Base-by-base conservation (phyloP, 208 protist genomes). In the Crithidia brevicula region DNA sequence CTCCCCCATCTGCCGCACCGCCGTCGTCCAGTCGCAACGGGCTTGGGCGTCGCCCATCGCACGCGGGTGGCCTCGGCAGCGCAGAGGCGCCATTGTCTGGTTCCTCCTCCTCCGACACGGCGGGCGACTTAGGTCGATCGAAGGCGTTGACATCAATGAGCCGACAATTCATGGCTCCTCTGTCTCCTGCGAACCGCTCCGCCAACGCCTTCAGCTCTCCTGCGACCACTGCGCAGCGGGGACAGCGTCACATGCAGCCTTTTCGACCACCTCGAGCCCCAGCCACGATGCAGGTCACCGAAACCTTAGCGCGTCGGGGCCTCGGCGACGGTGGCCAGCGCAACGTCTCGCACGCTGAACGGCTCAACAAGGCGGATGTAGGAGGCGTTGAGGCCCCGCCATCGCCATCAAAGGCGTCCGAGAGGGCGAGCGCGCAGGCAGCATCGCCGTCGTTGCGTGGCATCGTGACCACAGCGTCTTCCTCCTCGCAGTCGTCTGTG, bases 401-500 rank as follows among this genome's bases (percentile, higher is more conserved):
- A 15, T 52, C 59, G 11, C 59, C 59, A 0, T 13, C 45, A 2
- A 52, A 45, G 31, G 13, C 23, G 43, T 52, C 28, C 0, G 7
- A 16, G 28, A 16, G n/a, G n/a, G n/a, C n/a, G n/a, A n/a, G n/a
- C n/a, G n/a, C n/a, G n/a, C n/a, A n/a, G n/a, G n/a, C n/a, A n/a
- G n/a, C 36, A 40, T 52, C 57, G 4, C 25, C 59, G 9, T 10
- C 31, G 4, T 22, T 54, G 31, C 43, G 45, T 3, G 31, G 59
- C 22, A 18, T 54, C 6, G 33, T 20, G 3, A n/a, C 59, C 6
- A 20, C 59, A 11, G 30, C n/a, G 27, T 65, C 59, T 10, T 28
- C 45, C 11, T 40, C 33, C 3, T 65, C 45, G 18, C 59, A 65
- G 45, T 54, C 59, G 43, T 65, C 59, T 3, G 31, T 50, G 28